Base-by-base conservation (phyloP, 2,329 filamentous ascomycete genomes). In the Aspergillus aculeatinus region DNA sequence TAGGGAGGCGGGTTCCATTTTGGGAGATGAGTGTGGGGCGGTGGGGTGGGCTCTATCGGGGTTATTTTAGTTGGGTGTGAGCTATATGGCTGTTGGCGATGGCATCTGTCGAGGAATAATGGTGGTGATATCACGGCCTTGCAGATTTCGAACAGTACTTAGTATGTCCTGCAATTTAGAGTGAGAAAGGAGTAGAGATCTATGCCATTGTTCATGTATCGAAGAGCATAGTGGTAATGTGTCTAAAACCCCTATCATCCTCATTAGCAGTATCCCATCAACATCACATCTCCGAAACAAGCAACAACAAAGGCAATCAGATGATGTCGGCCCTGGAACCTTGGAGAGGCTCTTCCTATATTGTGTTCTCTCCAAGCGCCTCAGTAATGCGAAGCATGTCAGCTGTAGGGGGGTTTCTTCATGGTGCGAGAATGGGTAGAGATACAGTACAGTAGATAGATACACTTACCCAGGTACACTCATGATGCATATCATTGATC, bases 241-340 rank as follows among this genome's bases (percentile, higher is more conserved):
- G 2, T 3, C 0, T 11, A 19, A 25, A 6, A 4, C 39, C n/a
- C 11, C 27, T 31, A 19, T 14, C 1, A 10, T 59, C 33, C 31
- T 10, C 11, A 12, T 55, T 48, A 55, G 52, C 27, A 7, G 5
- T 23, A 55, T 47, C 39, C 39, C 10, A n/a, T 44, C 39, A 33
- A 39, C 10, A 6, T 14, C 12, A n/a, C 23, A 35, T 4, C 11
- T 35, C 33, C 5, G 39, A 23, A 4, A 29, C 7, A 42, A 49
- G 11, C 5, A 10, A 39, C 33, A 21, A 47, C 23, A 14, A 54
- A 33, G n/a, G 25, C 31, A 48, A 39, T 64, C 60, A 61, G 63
- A 54, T 53, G 63, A 64, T 63, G 63, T 64, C 60, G 63, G 61
- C 63, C 61, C 62, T 39, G 49, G 44, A 44, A 51, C 42, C 56